A percentile compares a stretch with the other conserved stretches of the same genome.
These are phyloP conservation scores for Amanita muscaria DNA, from an alignment of 768 basidiomycete species.

Conservation along the genomic window DNA sequence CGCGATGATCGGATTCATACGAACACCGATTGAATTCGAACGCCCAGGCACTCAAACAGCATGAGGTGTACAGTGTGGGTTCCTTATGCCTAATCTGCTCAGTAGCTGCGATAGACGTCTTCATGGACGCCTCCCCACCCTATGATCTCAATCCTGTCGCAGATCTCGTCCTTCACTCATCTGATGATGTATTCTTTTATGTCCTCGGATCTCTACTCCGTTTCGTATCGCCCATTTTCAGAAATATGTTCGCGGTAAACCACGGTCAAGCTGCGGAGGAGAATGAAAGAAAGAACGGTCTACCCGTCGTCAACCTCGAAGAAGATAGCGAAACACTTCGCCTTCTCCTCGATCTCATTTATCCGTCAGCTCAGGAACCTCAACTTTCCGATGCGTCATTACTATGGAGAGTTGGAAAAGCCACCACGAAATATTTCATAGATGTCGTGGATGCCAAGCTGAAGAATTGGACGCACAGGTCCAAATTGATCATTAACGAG, in stretches of 20 bases:
- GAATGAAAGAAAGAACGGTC: constrained; percentile 2
- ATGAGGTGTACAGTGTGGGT: too few species aligned
- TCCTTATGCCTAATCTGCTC: too few species aligned
- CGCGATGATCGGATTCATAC: too few species aligned
- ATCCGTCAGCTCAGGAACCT: too few species aligned
- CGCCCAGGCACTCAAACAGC: too few species aligned
- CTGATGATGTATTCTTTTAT: constrained; percentile 5
- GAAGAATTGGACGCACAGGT: not conserved
- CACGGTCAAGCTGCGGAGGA: constrained; percentile 1
- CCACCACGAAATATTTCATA: constrained; percentile 6
- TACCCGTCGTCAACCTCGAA: constrained; percentile 8
- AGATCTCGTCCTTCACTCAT: constrained; percentile 7
- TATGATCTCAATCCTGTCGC: too few species aligned
- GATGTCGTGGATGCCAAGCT: constrained; percentile 4
- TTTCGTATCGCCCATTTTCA: not conserved
- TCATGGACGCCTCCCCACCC: too few species aligned
- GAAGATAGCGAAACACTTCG: constrained; percentile 8
- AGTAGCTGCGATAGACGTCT: too few species aligned
- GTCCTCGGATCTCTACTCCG: not conserved
- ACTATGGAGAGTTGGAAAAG: not conserved
- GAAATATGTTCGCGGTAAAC: not conserved
- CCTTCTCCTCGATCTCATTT: too few species aligned
- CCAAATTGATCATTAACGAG: not conserved
- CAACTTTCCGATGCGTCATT: not conserved
- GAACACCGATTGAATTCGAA: too few species aligned